A percentile compares a stretch with the other conserved stretches of the same genome.
phyloP scores from a whole-genome alignment of 805 yeast genomes.

The Metschnikowia gelsemii region DNA sequence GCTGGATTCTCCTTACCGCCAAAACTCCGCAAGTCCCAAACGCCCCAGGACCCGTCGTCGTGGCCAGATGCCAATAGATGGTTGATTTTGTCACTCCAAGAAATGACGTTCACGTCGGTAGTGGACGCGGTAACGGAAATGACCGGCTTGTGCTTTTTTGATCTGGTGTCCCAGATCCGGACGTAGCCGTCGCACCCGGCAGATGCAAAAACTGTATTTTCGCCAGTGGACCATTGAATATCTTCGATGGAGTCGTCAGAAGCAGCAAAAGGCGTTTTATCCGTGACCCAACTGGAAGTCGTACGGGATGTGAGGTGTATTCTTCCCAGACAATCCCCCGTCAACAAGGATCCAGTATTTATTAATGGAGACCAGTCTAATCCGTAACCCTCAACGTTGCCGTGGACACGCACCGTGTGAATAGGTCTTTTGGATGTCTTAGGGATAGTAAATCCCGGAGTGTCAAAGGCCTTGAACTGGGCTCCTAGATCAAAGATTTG shows the following conservation, averaged over 20 bases:
- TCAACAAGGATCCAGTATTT: slow-evolving; percentile 73
- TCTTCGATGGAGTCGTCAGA: slow-evolving; percentile 85
- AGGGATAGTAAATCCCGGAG: slow-evolving; percentile 82
- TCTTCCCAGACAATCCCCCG: slow-evolving; percentile 89
- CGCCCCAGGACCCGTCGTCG: slow-evolving; percentile 96
- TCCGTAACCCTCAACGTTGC: slow-evolving; percentile 96
- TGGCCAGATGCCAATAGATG: slow-evolving; percentile 93
- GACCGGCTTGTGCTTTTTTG: slow-evolving; percentile 89
- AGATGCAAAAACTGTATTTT: slow-evolving; percentile 91
- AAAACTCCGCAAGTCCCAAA: slow-evolving; percentile 93
- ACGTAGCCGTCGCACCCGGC: slow-evolving; percentile 90
- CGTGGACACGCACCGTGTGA: slow-evolving; percentile 81
- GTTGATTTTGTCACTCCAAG: slow-evolving; percentile 88
- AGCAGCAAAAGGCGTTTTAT: slow-evolving; percentile 72
- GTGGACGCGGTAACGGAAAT: slow-evolving; percentile 75
- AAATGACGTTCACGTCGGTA: slow-evolving; percentile 89
- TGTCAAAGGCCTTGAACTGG: slow-evolving; percentile 79
- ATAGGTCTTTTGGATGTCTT: slow-evolving; percentile 75
- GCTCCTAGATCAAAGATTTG: slow-evolving; percentile 77
- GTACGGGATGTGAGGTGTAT: slow-evolving; percentile 77
- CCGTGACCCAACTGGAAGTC: slow-evolving; percentile 79
- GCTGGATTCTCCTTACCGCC: slow-evolving; percentile 50
- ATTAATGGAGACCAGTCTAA: slow-evolving; percentile 93
- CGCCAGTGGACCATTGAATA: slow-evolving; percentile 93
- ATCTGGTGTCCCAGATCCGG: slow-evolving; percentile 95